Evolutionary conservation across 306 rosid species (phyloP).

Genomic region (Heteromeles arbutifolia): DNA sequence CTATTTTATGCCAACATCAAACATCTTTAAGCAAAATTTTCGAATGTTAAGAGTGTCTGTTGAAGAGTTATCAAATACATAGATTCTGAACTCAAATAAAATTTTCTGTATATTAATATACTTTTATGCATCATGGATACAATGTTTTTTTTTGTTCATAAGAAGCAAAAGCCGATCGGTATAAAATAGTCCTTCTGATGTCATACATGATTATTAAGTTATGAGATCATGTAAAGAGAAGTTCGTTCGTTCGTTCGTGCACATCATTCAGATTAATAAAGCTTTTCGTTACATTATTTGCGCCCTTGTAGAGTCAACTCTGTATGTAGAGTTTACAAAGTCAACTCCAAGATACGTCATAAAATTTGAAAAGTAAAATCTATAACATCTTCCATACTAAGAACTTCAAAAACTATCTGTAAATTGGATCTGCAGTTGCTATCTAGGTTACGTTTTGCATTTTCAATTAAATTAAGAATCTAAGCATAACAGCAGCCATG

Average conservation of each 20-base stretch:
- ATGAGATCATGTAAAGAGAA: not conserved
- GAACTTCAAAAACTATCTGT: not conserved
- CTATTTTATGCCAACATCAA: not conserved
- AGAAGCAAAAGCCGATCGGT: not conserved
- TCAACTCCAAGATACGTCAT: constrained; percentile 28
- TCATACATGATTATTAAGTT: not conserved
- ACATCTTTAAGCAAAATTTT: not conserved
- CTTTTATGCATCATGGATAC: not conserved
- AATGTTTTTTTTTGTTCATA: not conserved
- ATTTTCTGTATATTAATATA: not conserved
- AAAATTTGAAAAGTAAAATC: not conserved
- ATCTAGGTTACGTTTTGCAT: not conserved
- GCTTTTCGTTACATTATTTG: constrained; percentile 16
- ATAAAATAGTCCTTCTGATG: not conserved
- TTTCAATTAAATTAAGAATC: not conserved
- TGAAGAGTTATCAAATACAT: not conserved
- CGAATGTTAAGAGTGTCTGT: not conserved
- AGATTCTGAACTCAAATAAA: constrained; percentile 11
- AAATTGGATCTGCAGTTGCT: not conserved
- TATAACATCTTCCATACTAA: not conserved
- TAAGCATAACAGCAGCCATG: not conserved
- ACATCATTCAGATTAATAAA: not conserved
- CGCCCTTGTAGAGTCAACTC: constrained; percentile 32
- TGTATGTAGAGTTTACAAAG: constrained; percentile 19
- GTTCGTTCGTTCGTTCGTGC: not conserved